Evolutionary conservation across 176 grass and related monocot genomes (phyloP).

Genomic region (Zizania latifolia): DNA sequence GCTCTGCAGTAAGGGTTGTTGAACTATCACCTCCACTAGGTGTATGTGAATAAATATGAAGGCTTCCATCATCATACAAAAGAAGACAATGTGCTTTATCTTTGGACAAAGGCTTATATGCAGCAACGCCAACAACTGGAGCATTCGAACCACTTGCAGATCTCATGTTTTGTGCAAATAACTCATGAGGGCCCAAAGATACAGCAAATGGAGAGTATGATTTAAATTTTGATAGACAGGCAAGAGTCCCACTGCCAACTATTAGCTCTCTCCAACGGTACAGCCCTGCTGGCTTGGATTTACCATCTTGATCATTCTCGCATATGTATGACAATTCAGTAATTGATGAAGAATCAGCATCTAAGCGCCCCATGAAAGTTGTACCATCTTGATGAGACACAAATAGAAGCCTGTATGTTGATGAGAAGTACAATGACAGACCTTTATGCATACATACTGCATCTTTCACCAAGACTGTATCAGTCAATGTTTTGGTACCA

Average conservation of each 20-base stretch:
- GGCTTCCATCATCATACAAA: conserved; percentile 96
- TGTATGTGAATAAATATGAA: conserved; percentile 86
- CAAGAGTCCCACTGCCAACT: conserved; percentile 78
- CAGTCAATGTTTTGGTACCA: conserved; percentile 78
- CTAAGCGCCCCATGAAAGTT: conserved; percentile 73
- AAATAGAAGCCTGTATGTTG: conserved; percentile 86
- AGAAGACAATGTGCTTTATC: conserved; percentile 92
- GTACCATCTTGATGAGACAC: conserved; percentile 83
- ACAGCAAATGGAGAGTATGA: conserved; percentile 65
- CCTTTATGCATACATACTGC: conserved; percentile 59
- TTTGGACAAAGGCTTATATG: conserved; percentile 96
- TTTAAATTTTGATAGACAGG: conserved; percentile 71
- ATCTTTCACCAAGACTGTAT: conserved; percentile 58
- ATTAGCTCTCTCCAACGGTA: conserved; percentile 90
- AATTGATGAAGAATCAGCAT: conserved; percentile 60
- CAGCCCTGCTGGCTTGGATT: conserved; percentile 61
- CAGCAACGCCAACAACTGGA: conserved; percentile 79
- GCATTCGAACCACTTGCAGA: conserved; percentile 52
- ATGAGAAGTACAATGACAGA: conserved; percentile 78
- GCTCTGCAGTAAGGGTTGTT: conserved; percentile 46
- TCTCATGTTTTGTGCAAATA: conserved; percentile 81
- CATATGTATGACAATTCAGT: conserved; percentile 67
- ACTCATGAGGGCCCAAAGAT: conserved; percentile 54
- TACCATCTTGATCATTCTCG: conserved; percentile 77
- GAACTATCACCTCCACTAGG: conserved; percentile 53